Conservation (phyloP, 352 stramenopile genomes). For the Pythium aquatile region DNA sequence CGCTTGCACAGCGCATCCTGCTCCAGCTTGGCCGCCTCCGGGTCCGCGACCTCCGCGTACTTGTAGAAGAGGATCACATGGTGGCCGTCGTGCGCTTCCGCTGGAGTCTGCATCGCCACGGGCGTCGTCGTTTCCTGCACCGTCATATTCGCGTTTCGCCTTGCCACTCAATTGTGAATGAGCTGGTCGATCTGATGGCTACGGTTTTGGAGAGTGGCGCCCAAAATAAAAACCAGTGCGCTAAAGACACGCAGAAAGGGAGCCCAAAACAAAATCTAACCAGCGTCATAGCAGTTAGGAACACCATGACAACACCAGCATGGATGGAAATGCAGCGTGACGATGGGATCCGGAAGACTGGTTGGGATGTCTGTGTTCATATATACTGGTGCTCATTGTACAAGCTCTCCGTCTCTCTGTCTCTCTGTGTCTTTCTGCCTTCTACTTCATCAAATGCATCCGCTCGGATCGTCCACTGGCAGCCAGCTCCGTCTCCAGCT, state of each 20-base stretch:
- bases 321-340: too few relatives aligned
- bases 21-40: constrained; percentile 21
- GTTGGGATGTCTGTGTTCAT: too few relatives aligned
- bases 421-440: too few relatives aligned
- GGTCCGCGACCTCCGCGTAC: constrained; percentile 63
- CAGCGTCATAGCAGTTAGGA: background rate
- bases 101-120: background rate
- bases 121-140: background rate
- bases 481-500: too few relatives aligned
- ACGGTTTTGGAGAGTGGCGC: background rate
- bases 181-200: background rate
- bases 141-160: background rate
- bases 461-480: too few relatives aligned
- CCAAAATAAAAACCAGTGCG: background rate
- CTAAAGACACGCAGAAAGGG: background rate
- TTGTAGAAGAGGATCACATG: constrained; percentile 83
- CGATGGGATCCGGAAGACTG: too few relatives aligned
- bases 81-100: background rate
- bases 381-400: too few relatives aligned
- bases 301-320: too few relatives aligned
- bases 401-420: too few relatives aligned
- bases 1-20: constrained; percentile 52
- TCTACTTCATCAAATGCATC: too few relatives aligned
- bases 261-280: background rate
- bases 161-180: constrained; percentile 1